Conservation (phyloP, 2,329 filamentous ascomycete species). For the Penicillium palitans region DNA sequence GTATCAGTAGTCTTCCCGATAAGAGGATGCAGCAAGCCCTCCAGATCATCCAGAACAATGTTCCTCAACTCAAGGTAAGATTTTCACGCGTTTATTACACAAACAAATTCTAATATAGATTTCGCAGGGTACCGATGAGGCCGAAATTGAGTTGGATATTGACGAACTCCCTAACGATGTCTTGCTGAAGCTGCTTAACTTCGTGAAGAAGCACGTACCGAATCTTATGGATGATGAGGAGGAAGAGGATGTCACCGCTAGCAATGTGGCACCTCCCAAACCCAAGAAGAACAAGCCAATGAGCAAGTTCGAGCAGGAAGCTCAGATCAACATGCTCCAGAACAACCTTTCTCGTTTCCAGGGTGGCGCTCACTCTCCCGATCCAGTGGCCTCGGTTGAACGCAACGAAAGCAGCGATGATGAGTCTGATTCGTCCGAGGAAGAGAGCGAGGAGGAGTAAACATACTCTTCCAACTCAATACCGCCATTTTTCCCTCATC, state of each 20-base stretch:
- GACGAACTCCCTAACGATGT: constrained; percentile 52
- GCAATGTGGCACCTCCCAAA: constrained; percentile 42
- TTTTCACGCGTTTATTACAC: constrained; percentile 2
- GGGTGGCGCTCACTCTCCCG: constrained; percentile 44
- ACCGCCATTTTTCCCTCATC: not conserved
- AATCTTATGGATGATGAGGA: constrained; percentile 47
- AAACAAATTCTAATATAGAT: constrained; percentile 13
- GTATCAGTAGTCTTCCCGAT: constrained; percentile 77
- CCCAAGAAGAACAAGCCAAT: constrained; percentile 55
- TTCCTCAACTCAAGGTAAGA: constrained; percentile 67
- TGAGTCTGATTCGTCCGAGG: constrained; percentile 48
- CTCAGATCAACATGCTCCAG: constrained; percentile 51
- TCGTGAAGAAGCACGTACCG: constrained; percentile 50
- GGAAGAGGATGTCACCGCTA: constrained; percentile 41
- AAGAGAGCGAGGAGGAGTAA: constrained; percentile 54
- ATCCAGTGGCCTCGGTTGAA: constrained; percentile 47
- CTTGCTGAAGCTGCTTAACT: constrained; percentile 47
- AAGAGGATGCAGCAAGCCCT: constrained; percentile 78
- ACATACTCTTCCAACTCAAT: constrained; percentile 6
- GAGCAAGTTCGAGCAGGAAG: constrained; percentile 54
- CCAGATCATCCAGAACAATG: constrained; percentile 82
- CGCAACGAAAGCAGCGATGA: constrained; percentile 47
- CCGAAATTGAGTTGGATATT: constrained; percentile 51
- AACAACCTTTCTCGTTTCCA: constrained; percentile 50
- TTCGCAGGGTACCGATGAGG: constrained; percentile 44